phyloP scores from a whole-genome alignment of 768 basidiomycete species.

The Zangia roseola region DNA sequence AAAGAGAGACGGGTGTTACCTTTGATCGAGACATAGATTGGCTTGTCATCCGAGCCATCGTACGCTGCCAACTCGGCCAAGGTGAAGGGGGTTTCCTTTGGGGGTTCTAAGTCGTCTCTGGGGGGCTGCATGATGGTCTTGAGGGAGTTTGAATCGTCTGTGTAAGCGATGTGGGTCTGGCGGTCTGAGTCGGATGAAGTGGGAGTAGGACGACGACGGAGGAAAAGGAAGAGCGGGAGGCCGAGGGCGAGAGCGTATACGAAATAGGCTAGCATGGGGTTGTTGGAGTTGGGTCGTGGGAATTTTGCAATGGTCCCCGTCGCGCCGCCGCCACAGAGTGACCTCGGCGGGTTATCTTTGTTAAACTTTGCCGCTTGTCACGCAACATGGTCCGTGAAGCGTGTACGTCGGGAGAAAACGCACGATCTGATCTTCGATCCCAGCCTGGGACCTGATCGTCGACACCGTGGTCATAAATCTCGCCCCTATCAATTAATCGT shows the following conservation, averaged over 20 bases:
- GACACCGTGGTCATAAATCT: neutral
- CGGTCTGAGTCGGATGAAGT: neutral
- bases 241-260: conserved; percentile 33
- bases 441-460: conserved; percentile 32
- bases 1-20: conserved; percentile 46
- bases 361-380: conserved; percentile 9
- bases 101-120: conserved; percentile 57
- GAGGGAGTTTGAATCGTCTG: conserved; percentile 31
- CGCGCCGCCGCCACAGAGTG: conserved; percentile 10
- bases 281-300: too few species aligned
- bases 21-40: conserved; percentile 94
- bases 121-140: conserved; percentile 76
- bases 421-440: conserved; percentile 32
- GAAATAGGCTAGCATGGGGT: conserved; percentile 18
- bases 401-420: conserved; percentile 15
- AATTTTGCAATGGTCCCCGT: too few species aligned
- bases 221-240: conserved; percentile 31
- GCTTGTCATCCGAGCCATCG: conserved; percentile 69
- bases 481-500: conserved; percentile 23
- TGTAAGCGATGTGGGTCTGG: neutral
- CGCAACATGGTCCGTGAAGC: conserved; percentile 23
- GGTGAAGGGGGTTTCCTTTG: conserved; percentile 79
- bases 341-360: conserved; percentile 1
- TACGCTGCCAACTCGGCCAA: conserved; percentile 62
- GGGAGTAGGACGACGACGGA: conserved; percentile 13